Evolutionary conservation across 1,284 basidiomycete genomes (phyloP).

Genomic region (Neolentinus lepideus): DNA sequence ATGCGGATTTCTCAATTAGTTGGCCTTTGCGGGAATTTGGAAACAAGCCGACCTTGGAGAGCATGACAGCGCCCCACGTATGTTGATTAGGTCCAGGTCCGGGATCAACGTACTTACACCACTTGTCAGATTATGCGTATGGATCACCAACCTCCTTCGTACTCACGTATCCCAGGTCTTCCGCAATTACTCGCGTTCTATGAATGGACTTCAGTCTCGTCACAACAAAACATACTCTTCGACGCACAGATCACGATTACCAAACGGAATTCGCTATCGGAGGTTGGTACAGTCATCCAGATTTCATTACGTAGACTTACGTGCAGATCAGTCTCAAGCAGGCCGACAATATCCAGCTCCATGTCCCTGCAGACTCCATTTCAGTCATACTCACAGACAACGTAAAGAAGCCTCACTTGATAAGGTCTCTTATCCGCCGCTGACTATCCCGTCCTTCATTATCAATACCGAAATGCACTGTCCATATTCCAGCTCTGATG

Average conservation of each 20-base stretch:
- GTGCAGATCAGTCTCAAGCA: constrained; percentile 86
- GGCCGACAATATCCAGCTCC: constrained; percentile 75
- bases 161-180: constrained; percentile 80
- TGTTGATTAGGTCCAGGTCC: constrained; percentile 87
- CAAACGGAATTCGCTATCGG: constrained; percentile 74
- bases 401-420: constrained; percentile 36
- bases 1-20: background rate
- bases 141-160: background rate
- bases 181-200: constrained; percentile 69
- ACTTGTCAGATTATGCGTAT: constrained; percentile 8
- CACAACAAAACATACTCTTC: background rate
- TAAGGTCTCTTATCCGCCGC: constrained; percentile 66
- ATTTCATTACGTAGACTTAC: constrained; percentile 36
- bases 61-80: constrained; percentile 84
- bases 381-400: constrained; percentile 4
- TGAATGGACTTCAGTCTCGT: constrained; percentile 6
- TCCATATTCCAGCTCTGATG: constrained; percentile 90
- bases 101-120: constrained; percentile 60
- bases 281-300: background rate
- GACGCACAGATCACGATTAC: constrained; percentile 79
- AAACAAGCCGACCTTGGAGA: constrained; percentile 60
- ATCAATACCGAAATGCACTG: constrained; percentile 86
- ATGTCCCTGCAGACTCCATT: constrained; percentile 51
- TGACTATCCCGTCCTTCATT: constrained; percentile 82
- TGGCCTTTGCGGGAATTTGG: background rate